These are phyloP conservation scores for Xylaria sp. DNA, from an alignment of 2,329 filamentous ascomycete genomes.

Conservation along the genomic window DNA sequence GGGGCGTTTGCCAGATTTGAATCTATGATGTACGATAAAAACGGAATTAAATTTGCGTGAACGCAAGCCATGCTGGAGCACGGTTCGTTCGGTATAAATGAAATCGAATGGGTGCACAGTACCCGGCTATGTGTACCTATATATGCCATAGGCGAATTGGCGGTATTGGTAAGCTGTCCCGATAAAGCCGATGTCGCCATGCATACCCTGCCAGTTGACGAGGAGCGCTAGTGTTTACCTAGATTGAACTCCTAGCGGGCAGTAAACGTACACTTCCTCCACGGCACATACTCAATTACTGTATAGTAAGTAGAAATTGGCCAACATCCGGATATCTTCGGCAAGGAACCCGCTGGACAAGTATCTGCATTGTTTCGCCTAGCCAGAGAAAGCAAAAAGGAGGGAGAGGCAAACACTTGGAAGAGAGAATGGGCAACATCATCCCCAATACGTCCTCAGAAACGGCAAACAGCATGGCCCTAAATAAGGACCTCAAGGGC, in stretches of 20 bases:
- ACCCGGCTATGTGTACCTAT: background rate
- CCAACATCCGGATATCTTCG: background rate
- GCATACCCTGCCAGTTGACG: background rate
- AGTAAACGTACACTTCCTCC: background rate
- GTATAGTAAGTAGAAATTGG: background rate
- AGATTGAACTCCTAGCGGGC: background rate
- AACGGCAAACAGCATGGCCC: background rate
- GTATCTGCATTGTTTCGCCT: background rate
- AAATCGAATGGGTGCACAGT: too few species aligned
- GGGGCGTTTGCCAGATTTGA: background rate
- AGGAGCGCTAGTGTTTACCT: background rate
- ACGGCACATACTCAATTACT: background rate
- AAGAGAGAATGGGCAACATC: conserved; percentile 33
- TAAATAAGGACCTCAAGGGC: conserved; percentile 54
- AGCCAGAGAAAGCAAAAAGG: background rate
- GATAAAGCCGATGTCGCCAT: conserved; percentile 29
- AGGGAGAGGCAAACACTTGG: background rate
- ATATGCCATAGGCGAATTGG: background rate
- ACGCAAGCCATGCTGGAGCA: background rate
- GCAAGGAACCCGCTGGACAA: background rate
- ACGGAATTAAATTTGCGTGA: too few species aligned
- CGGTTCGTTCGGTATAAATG: background rate
- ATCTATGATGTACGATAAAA: too few species aligned
- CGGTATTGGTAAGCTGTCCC: background rate
- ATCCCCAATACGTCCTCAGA: background rate